Conservation (phyloP, 305 asterid species). For the Solanum hybrid region DNA sequence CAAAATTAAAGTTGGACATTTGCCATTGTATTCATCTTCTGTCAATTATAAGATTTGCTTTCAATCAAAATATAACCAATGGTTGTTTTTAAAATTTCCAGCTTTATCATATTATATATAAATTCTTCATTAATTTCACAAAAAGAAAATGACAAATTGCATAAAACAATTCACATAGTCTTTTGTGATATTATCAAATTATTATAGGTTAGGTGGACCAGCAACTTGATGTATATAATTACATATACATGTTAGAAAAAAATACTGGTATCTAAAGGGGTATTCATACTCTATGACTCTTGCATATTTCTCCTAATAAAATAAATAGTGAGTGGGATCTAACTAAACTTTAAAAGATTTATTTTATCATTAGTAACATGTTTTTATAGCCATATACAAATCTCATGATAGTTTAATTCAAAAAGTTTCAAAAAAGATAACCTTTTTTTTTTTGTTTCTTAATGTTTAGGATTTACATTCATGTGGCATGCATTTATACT, state of each 20-base stretch:
- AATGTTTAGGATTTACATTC: too few species aligned
- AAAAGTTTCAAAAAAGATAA: too few species aligned
- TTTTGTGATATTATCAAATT: neutral
- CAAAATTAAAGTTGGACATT: neutral
- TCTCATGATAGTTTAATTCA: neutral
- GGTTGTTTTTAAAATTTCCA: neutral
- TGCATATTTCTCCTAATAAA: neutral
- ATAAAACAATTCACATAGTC: neutral
- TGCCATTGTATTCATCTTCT: neutral
- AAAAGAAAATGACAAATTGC: neutral
- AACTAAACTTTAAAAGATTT: rapidly evolving
- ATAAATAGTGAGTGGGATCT: neutral
- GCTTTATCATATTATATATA: neutral
- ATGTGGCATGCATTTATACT: too few species aligned
- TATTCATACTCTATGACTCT: neutral
- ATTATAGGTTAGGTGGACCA: neutral
- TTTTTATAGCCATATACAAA: neutral
- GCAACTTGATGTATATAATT: neutral
- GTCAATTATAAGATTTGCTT: neutral
- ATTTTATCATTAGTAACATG: neutral
- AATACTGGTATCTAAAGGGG: neutral
- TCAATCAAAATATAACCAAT: neutral
- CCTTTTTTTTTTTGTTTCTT: too few species aligned
- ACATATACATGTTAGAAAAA: neutral
- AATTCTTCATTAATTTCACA: neutral